phyloP scores from a whole-genome alignment of 345 rosid species.

The Dipteronia dyeriana region DNA sequence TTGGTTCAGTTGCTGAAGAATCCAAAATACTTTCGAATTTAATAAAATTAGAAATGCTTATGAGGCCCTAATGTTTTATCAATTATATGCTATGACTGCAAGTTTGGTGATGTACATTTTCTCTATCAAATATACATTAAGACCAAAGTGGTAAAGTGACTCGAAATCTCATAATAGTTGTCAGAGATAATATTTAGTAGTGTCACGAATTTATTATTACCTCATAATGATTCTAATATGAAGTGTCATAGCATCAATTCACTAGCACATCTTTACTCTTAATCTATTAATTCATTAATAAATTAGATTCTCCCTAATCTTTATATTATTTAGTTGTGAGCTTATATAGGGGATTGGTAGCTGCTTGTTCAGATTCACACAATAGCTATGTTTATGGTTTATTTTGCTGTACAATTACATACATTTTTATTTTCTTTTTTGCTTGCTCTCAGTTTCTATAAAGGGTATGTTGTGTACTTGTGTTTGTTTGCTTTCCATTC shows the following conservation, averaged over 20 bases:
- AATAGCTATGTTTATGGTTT: neutral
- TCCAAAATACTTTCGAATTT: neutral
- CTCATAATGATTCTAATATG: neutral
- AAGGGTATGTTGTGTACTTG: neutral
- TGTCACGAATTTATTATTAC: neutral
- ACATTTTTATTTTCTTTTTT: neutral
- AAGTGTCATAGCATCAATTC: neutral
- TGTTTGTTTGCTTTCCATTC: slow-evolving; percentile 7
- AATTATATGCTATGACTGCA: neutral
- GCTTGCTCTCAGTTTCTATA: slow-evolving; percentile 14
- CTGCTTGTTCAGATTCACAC: neutral
- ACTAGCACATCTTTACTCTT: neutral
- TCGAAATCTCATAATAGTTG: neutral
- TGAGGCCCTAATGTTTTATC: neutral
- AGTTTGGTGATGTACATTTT: neutral
- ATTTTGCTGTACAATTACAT: neutral
- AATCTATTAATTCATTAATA: neutral
- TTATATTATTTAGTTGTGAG: neutral
- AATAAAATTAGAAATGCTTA: neutral
- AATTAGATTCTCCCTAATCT: neutral
- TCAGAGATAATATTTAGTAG: neutral
- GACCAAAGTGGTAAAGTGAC: neutral
- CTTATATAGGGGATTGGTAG: neutral
- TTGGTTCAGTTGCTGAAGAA: slow-evolving; percentile 4
- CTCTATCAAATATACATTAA: neutral